These are phyloP conservation scores for Fusarium heterosporum DNA, from an alignment of 2,329 filamentous ascomycete genomes.

Conservation along the genomic window DNA sequence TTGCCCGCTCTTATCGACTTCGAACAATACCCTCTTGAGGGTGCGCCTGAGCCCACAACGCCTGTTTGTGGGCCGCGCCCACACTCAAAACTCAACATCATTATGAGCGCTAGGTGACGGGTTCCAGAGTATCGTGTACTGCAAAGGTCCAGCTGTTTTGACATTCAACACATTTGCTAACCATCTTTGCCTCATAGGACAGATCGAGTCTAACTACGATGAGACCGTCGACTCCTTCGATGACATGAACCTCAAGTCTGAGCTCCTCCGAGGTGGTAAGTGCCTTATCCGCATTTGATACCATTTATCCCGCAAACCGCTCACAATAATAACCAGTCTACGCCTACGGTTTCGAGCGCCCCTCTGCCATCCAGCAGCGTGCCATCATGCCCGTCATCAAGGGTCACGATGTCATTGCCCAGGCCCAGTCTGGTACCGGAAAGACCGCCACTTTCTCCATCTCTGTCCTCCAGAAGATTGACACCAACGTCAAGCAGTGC, in stretches of 20 bases:
- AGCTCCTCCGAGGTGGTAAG: constrained; percentile 92
- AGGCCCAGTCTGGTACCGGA: constrained; percentile 99
- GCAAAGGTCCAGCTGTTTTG: constrained; percentile 1
- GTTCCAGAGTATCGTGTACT: constrained; percentile 1
- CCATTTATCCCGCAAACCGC: constrained; percentile 39
- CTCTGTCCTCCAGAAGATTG: constrained; percentile 98
- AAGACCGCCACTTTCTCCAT: constrained; percentile 99
- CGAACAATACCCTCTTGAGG: constrained; percentile 23
- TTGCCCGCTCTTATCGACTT: constrained; percentile 31
- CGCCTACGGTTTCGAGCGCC: constrained; percentile 99
- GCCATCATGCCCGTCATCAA: constrained; percentile 99
- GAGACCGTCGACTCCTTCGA: constrained; percentile 99
- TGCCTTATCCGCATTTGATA: constrained; percentile 40
- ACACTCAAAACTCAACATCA: constrained; percentile 28
- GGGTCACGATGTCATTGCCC: constrained; percentile 99
- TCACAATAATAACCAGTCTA: constrained; percentile 71
- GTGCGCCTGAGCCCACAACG: constrained; percentile 24
- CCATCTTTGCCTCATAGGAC: constrained; percentile 68
- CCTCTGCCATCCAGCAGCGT: constrained; percentile 99
- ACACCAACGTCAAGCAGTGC: constrained; percentile 92
- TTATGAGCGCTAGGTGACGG: constrained; percentile 14
- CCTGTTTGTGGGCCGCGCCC: constrained; percentile 31
- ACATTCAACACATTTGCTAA: constrained; percentile 37
- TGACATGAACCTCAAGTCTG: constrained; percentile 95
- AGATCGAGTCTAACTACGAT: constrained; percentile 99